Percentiles rank a stretch among this genome's conserved stretches.
These are phyloP conservation scores for Phalaenopsis aphrodite DNA, from an alignment of 106 monocot species.

Conservation along the genomic window DNA sequence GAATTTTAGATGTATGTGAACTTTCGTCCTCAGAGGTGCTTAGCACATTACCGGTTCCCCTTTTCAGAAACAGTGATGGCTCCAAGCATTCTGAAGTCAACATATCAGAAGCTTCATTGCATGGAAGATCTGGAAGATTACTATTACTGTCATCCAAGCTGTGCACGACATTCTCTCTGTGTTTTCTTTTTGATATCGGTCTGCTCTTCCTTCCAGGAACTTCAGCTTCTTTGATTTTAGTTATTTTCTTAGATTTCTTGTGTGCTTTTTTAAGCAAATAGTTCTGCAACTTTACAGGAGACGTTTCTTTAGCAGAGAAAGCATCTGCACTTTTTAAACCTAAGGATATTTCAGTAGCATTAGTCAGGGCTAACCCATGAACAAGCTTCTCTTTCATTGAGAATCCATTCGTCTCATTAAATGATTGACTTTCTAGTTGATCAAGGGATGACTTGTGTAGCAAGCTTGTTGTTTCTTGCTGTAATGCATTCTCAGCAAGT, in stretches of 20 bases:
- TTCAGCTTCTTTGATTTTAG: conserved; percentile 38
- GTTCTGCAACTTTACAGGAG: conserved; percentile 12
- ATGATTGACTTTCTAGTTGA: background rate
- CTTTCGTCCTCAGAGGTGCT: conserved; percentile 4
- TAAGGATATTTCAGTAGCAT: background rate
- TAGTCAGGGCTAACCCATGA: background rate
- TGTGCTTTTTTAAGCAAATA: conserved; percentile 26
- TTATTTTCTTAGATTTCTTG: conserved; percentile 62
- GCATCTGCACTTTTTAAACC: background rate
- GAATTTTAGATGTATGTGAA: conserved; percentile 1
- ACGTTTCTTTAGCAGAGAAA: background rate
- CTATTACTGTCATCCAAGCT: background rate
- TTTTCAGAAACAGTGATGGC: conserved; percentile 9
- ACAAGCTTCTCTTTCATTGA: background rate
- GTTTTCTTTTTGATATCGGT: background rate
- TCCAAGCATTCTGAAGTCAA: conserved; percentile 7
- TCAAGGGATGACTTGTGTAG: background rate
- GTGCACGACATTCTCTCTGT: conserved; percentile 2
- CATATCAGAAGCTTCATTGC: conserved; percentile 12
- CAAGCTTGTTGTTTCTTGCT: background rate
- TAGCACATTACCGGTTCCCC: background rate
- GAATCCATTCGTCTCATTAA: background rate
- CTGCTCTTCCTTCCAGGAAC: conserved; percentile 10
- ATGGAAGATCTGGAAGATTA: conserved; percentile 12
- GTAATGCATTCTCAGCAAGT: background rate